Conservation (phyloP, 2,329 filamentous ascomycete species). For the Teratosphaeria zuluensis region DNA sequence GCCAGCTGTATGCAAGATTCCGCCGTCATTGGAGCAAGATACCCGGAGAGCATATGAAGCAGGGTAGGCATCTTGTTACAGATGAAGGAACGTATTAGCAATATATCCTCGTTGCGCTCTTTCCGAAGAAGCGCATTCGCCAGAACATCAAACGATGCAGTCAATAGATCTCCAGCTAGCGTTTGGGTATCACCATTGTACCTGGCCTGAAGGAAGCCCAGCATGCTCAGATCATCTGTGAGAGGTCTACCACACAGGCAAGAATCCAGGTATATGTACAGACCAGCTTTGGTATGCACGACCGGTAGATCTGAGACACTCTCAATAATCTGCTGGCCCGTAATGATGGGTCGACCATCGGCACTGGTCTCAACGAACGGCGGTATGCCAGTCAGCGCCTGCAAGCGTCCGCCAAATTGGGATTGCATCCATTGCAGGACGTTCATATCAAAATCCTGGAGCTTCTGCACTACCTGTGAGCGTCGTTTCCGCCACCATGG, state of each 20-base stretch:
- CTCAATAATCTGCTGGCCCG: conserved; percentile 47
- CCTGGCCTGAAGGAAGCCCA: conserved; percentile 72
- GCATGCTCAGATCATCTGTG: conserved; percentile 68
- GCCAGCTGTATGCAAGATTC: conserved; percentile 59
- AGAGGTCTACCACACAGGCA: conserved; percentile 72
- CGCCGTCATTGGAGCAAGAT: conserved; percentile 49
- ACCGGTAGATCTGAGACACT: conserved; percentile 51
- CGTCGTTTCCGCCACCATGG: conserved; percentile 21
- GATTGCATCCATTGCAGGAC: conserved; percentile 26
- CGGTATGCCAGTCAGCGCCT: conserved; percentile 16
- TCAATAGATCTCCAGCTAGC: conserved; percentile 70
- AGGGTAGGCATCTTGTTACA: conserved; percentile 62
- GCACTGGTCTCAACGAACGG: conserved; percentile 60
- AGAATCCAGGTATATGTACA: conserved; percentile 79
- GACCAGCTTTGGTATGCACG: conserved; percentile 66
- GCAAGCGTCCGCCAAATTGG: conserved; percentile 20
- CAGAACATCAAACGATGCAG: conserved; percentile 81
- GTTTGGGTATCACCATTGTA: conserved; percentile 76
- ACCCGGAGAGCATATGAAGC: conserved; percentile 47
- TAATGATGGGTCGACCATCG: conserved; percentile 49
- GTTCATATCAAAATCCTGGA: conserved; percentile 23
- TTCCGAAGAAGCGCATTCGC: conserved; percentile 65
- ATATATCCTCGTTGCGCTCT: neutral
- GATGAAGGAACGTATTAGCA: conserved; percentile 58
- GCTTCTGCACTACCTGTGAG: conserved; percentile 17